Percentiles rank a stretch among this genome's conserved stretches.
Evolutionary conservation across 2,329 filamentous ascomycete species (phyloP).

Genomic region (Sclerotinia minor): DNA sequence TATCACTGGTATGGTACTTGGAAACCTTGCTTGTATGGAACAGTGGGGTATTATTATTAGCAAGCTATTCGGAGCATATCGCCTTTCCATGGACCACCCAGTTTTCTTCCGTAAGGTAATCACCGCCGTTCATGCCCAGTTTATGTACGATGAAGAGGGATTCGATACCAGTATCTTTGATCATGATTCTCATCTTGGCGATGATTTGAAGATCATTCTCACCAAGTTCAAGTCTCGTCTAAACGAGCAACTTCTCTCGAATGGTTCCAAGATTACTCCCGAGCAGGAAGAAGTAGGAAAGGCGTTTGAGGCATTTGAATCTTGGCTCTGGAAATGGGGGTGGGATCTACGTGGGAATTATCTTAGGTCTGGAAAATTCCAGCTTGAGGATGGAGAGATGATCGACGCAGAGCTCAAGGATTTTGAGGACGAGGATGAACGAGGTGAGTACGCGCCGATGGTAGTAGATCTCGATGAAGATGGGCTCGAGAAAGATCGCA

Average conservation of each 20-base stretch:
- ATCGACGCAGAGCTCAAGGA: slow-evolving; percentile 51
- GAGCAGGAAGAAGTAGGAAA: slow-evolving; percentile 49
- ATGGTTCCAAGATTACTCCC: slow-evolving; percentile 42
- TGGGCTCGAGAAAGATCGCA: slow-evolving; percentile 40
- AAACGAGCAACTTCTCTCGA: slow-evolving; percentile 48
- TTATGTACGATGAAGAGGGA: slow-evolving; percentile 53
- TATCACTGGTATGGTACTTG: slow-evolving; percentile 57
- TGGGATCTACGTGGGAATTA: slow-evolving; percentile 58
- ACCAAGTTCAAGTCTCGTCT: slow-evolving; percentile 57
- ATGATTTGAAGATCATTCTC: slow-evolving; percentile 50
- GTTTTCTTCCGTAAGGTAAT: slow-evolving; percentile 51
- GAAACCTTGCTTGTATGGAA: slow-evolving; percentile 59
- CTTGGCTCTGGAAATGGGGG: slow-evolving; percentile 50
- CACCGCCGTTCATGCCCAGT: slow-evolving; percentile 54
- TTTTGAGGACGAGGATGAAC: slow-evolving; percentile 53
- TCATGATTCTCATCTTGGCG: slow-evolving; percentile 38
- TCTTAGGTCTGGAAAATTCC: slow-evolving; percentile 50
- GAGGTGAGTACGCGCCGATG: slow-evolving; percentile 42
- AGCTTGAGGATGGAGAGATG: slow-evolving; percentile 54
- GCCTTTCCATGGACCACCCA: slow-evolving; percentile 48
- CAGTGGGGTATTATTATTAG: slow-evolving; percentile 62
- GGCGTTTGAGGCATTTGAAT: slow-evolving; percentile 52
- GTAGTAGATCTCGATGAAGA: slow-evolving; percentile 41
- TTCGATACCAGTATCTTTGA: slow-evolving; percentile 48
- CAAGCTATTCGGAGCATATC: slow-evolving; percentile 53